A percentile compares a stretch with the other conserved stretches of the same genome.
Conservation (phyloP, 371 early-diverging fungal species). For the Parasitella parasitica region DNA sequence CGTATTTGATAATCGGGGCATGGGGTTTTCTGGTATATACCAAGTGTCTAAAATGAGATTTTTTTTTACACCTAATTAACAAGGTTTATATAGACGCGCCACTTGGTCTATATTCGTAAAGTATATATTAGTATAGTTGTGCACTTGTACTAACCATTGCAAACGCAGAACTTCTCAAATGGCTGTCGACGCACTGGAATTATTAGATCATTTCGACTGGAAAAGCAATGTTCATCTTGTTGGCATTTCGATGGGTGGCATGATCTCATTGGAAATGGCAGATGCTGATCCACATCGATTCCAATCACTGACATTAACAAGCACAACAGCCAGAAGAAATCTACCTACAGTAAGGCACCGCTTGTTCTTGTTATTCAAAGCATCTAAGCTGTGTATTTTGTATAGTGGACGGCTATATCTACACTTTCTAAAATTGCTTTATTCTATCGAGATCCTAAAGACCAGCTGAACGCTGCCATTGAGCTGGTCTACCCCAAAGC, state of each 20-base stretch:
- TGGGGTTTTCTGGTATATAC: slow-evolving; percentile 55
- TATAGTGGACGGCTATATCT: slow-evolving; percentile 35
- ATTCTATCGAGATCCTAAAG: slow-evolving; percentile 29
- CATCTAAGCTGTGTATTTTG: too few species aligned
- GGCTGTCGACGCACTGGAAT: slow-evolving; percentile 65
- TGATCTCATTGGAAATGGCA: slow-evolving; percentile 67
- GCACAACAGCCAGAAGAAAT: slow-evolving; percentile 43
- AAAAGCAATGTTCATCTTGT: slow-evolving; percentile 58
- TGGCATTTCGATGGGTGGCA: slow-evolving; percentile 81
- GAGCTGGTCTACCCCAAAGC: slow-evolving; percentile 36
- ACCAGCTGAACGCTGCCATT: slow-evolving; percentile 36
- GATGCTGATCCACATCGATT: slow-evolving; percentile 35
- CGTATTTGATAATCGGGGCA: slow-evolving; percentile 81
- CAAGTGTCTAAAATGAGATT: background rate
- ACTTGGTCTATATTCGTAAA: slow-evolving; percentile 32
- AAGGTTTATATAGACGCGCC: slow-evolving; percentile 23
- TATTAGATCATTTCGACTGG: slow-evolving; percentile 71
- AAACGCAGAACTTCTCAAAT: slow-evolving; percentile 62
- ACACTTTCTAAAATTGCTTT: slow-evolving; percentile 33
- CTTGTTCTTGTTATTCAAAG: too few species aligned
- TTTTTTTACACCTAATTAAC: background rate
- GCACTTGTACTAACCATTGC: too few species aligned
- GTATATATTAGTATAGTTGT: too few species aligned
- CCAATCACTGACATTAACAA: slow-evolving; percentile 43
- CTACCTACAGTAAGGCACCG: slow-evolving; percentile 50